A percentile compares a stretch with the other conserved stretches of the same genome.
Evolutionary conservation across 345 rosid species (phyloP).

Genomic region (Litchi chinensis): DNA sequence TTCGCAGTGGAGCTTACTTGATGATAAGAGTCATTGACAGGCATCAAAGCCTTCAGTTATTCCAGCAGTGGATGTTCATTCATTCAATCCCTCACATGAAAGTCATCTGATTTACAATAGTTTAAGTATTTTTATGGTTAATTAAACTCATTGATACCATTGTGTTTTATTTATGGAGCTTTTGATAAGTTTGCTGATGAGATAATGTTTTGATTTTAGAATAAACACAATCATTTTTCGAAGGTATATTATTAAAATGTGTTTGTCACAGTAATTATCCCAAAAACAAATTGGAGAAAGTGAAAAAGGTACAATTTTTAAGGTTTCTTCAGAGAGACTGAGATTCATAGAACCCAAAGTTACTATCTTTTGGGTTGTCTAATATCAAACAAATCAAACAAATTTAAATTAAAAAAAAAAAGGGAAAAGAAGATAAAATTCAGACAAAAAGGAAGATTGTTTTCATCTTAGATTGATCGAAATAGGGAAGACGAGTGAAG

Average conservation of each 20-base stretch:
- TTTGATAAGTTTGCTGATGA: neutral
- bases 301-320: neutral
- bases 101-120: constrained; percentile 46
- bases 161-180: neutral
- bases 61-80: constrained; percentile 93
- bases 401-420: neutral
- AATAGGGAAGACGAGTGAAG: neutral
- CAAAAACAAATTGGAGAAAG: neutral
- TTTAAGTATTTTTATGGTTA: neutral
- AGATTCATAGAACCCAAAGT: neutral
- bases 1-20: neutral
- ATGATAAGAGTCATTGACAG: constrained; percentile 28
- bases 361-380: neutral
- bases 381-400: too few species aligned
- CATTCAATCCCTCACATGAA: constrained; percentile 77
- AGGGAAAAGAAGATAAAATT: neutral
- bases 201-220: neutral
- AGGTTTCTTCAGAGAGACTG: neutral
- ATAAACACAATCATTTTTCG: neutral
- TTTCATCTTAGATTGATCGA: neutral
- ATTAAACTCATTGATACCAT: neutral
- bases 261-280: neutral
- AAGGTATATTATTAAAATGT: neutral
- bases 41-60: constrained; percentile 55
- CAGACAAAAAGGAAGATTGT: neutral